Evolutionary conservation across 257 asterid genomes (phyloP).

Genomic region (Solanum tarijense): DNA sequence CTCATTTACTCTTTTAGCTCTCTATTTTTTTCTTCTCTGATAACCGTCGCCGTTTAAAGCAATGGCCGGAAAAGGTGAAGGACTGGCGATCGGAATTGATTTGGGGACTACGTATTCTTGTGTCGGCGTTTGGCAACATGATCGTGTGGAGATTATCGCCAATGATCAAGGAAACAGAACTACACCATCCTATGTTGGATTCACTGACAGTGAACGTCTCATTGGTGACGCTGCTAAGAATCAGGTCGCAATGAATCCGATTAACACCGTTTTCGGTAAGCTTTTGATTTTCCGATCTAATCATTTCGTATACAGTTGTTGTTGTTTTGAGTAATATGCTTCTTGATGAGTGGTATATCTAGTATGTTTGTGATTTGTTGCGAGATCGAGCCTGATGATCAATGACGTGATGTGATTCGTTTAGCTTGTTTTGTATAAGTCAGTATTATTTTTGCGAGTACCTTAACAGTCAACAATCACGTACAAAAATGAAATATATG

Average conservation of each 20-base stretch:
- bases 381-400: neutral
- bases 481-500: neutral
- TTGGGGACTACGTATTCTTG: constrained; percentile 31
- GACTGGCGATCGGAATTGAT: constrained; percentile 32
- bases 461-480: neutral
- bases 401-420: neutral
- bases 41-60: neutral
- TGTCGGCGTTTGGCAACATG: constrained; percentile 37
- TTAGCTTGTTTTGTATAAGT: neutral
- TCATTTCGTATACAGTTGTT: neutral
- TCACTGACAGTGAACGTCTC: constrained; percentile 36
- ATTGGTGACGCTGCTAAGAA: constrained; percentile 36
- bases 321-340: neutral
- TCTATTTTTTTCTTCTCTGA: neutral
- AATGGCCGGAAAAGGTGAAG: constrained; percentile 41
- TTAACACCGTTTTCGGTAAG: constrained; percentile 30
- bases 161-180: constrained; percentile 39
- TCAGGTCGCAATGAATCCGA: constrained; percentile 38
- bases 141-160: constrained; percentile 30
- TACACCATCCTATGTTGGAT: constrained; percentile 32
- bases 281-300: neutral
- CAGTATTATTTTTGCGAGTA: neutral
- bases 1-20: neutral
- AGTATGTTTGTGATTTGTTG: neutral
- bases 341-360: neutral